Conservation (phyloP, 345 rosid species). For the Syzygium aqueum region DNA sequence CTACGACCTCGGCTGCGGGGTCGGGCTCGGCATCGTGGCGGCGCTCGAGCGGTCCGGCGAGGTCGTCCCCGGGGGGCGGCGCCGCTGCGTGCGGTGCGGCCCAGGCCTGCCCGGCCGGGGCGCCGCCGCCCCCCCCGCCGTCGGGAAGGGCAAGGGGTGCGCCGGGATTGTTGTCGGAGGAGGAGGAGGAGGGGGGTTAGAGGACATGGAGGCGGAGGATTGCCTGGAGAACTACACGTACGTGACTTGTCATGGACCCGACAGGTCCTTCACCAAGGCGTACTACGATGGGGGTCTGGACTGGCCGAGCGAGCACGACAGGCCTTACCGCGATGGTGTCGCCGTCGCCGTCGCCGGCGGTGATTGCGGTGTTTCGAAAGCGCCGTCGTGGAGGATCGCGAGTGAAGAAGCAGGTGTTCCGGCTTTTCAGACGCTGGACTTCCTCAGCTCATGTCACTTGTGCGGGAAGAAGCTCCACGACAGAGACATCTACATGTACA, state of each 20-base stretch:
- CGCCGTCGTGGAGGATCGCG: slow-evolving; percentile 5
- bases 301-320: background rate
- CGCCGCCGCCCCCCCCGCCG: background rate
- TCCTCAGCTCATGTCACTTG: slow-evolving; percentile 53
- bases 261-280: slow-evolving; percentile 39
- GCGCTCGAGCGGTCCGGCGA: slow-evolving; percentile 55
- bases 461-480: slow-evolving; percentile 70
- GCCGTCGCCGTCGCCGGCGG: background rate
- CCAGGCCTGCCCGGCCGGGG: background rate
- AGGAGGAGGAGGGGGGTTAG: background rate
- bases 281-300: slow-evolving; percentile 29
- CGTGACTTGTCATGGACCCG: slow-evolving; percentile 43
- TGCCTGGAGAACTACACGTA: slow-evolving; percentile 52
- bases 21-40: slow-evolving; percentile 74
- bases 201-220: slow-evolving; percentile 22
- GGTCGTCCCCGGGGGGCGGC: background rate
- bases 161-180: background rate
- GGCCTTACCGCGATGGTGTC: background rate
- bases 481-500: slow-evolving; percentile 75
- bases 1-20: slow-evolving; percentile 41
- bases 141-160: slow-evolving; percentile 21
- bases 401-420: background rate
- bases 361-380: background rate
- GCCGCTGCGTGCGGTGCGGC: slow-evolving; percentile 12
- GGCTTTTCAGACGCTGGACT: slow-evolving; percentile 33